These are phyloP conservation scores for Fistulinella staudtii DNA, from an alignment of 1,284 basidiomycete genomes.

Conservation along the genomic window DNA sequence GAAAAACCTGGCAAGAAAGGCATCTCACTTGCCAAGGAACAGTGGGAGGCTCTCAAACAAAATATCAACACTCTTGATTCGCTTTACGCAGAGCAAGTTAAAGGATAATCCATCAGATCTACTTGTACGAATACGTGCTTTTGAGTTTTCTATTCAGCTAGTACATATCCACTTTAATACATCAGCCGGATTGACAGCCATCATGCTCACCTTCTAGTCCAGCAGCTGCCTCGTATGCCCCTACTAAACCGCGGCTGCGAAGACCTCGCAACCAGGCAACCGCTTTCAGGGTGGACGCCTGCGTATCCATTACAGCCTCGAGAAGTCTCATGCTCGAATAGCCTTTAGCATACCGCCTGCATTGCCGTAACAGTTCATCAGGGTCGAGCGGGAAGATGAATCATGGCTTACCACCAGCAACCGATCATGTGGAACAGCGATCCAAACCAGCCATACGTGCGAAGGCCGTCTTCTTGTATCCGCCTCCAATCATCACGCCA, in stretches of 20 bases:
- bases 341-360: slow-evolving; percentile 55
- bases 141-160: not conserved
- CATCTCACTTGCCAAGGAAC: slow-evolving; percentile 66
- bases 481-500: slow-evolving; percentile 76
- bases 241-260: slow-evolving; percentile 50
- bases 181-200: not conserved
- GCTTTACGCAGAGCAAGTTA: slow-evolving; percentile 45
- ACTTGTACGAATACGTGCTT: no score
- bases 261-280: slow-evolving; percentile 68
- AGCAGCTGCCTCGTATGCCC: slow-evolving; percentile 66
- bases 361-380: slow-evolving; percentile 11
- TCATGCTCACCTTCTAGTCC: slow-evolving; percentile 33
- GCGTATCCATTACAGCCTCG: slow-evolving; percentile 65
- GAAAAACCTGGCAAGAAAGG: slow-evolving; percentile 82
- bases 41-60: slow-evolving; percentile 62
- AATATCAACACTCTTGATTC: slow-evolving; percentile 45
- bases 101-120: slow-evolving; percentile 20
- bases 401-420: slow-evolving; percentile 59
- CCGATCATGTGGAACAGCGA: slow-evolving; percentile 53
- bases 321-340: slow-evolving; percentile 49
- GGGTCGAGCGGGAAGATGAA: slow-evolving; percentile 2
- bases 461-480: slow-evolving; percentile 48
- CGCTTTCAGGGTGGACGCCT: slow-evolving; percentile 57
- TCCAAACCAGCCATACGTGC: slow-evolving; percentile 41
- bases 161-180: slow-evolving; percentile 7